These are phyloP conservation scores for Mollisiaceae sp. DNA, from an alignment of 2,329 filamentous ascomycete genomes.

Conservation along the genomic window DNA sequence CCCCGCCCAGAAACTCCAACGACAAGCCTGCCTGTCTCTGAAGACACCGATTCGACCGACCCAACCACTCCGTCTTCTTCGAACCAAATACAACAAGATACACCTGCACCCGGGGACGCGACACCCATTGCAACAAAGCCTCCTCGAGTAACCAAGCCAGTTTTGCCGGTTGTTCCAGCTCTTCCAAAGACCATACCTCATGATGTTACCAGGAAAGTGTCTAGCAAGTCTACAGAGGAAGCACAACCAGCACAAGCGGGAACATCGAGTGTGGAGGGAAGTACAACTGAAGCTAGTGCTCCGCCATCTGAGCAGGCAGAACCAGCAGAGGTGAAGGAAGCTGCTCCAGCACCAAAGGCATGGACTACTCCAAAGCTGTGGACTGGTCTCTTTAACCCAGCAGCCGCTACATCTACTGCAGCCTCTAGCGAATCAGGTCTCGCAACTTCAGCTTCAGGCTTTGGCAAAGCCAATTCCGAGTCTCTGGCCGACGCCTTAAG, in stretches of 20 bases:
- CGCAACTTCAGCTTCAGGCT: conserved; percentile 45
- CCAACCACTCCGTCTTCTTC: conserved; percentile 58
- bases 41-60: conserved; percentile 50
- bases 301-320: conserved; percentile 14
- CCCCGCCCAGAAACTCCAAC: conserved; percentile 54
- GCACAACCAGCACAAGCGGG: conserved; percentile 26
- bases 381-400: conserved; percentile 69
- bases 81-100: conserved; percentile 23
- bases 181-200: conserved; percentile 50
- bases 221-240: conserved; percentile 28
- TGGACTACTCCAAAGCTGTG: conserved; percentile 63
- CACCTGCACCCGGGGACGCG: conserved; percentile 31
- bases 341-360: conserved; percentile 47
- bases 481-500: conserved; percentile 79
- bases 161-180: conserved; percentile 51
- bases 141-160: conserved; percentile 52
- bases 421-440: conserved; percentile 42
- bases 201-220: conserved; percentile 30
- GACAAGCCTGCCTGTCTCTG: conserved; percentile 47
- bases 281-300: background rate
- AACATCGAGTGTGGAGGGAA: conserved; percentile 2
- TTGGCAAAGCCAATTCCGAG: conserved; percentile 55
- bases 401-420: conserved; percentile 45
- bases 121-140: conserved; percentile 36
- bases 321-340: conserved; percentile 42